These are phyloP conservation scores for Vigna angularis DNA, from an alignment of 306 rosid species.

Conservation along the genomic window DNA sequence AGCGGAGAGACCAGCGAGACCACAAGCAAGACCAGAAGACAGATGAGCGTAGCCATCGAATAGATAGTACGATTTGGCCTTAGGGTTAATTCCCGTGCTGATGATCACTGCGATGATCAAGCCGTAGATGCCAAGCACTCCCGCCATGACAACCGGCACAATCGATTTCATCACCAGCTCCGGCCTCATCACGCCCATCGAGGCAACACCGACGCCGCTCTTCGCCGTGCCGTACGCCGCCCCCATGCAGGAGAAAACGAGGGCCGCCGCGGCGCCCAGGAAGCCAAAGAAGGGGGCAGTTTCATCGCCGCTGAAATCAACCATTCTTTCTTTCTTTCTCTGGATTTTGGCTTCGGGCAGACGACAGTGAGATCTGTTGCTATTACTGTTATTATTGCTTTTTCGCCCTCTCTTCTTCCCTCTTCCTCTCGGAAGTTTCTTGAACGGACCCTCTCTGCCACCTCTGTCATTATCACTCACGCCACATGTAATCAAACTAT, in stretches of 20 bases:
- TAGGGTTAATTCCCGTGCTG: conserved; percentile 79
- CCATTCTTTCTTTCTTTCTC: conserved; percentile 25
- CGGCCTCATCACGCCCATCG: conserved; percentile 84
- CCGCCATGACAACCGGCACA: conserved; percentile 84
- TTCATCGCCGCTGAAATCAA: conserved; percentile 74
- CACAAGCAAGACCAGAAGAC: conserved; percentile 75
- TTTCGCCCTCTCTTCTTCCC: too few species aligned
- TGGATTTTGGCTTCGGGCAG: too few species aligned
- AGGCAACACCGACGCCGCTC: conserved; percentile 82
- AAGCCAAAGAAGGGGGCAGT: conserved; percentile 79
- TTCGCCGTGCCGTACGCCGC: conserved; percentile 82
- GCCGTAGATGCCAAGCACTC: conserved; percentile 81
- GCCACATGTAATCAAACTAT: too few species aligned
- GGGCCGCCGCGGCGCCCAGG: conserved; percentile 76
- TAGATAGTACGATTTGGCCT: conserved; percentile 75
- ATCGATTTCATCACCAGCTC: conserved; percentile 80
- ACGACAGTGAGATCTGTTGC: not conserved
- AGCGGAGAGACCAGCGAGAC: conserved; percentile 79
- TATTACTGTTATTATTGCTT: too few species aligned
- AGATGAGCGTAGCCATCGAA: conserved; percentile 83
- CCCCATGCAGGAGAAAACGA: conserved; percentile 75
- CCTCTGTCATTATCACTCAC: too few species aligned
- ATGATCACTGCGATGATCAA: conserved; percentile 78
- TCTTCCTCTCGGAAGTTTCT: too few species aligned
- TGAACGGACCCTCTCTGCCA: too few species aligned